Evolutionary conservation across 306 rosid genomes (phyloP).

Genomic region (Corylus heterophylla): DNA sequence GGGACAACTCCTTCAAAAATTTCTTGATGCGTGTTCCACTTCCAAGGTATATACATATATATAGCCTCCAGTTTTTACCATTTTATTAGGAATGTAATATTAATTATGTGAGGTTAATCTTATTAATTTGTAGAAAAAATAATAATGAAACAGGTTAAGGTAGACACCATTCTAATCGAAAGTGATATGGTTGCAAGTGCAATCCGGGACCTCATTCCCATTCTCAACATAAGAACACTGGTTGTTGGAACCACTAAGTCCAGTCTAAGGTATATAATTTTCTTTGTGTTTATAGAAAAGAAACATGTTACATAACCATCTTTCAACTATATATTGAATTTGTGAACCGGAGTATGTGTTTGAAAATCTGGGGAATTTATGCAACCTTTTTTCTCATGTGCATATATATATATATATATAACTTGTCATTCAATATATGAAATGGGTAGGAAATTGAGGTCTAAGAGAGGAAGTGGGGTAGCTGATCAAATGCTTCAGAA

Average conservation of each 20-base stretch:
- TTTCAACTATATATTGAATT: no score
- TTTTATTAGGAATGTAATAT: background rate
- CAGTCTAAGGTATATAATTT: constrained; percentile 55
- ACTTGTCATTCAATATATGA: background rate
- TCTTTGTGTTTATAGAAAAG: no score
- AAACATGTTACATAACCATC: no score
- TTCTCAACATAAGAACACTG: constrained; percentile 61
- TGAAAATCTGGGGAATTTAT: background rate
- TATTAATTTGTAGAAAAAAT: background rate
- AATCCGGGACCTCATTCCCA: constrained; percentile 56
- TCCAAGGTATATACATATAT: constrained; percentile 48
- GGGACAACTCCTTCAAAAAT: constrained; percentile 63
- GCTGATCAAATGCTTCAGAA: constrained; percentile 60
- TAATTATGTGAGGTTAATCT: background rate
- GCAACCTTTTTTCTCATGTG: background rate
- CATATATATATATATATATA: no score
- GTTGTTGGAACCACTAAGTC: constrained; percentile 71
- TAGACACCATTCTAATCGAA: constrained; percentile 71
- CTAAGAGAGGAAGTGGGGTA: constrained; percentile 60
- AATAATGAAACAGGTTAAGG: constrained; percentile 51
- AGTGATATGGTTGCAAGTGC: constrained; percentile 71
- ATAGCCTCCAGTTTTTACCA: background rate
- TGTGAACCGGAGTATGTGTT: no score
- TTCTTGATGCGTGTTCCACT: constrained; percentile 55
- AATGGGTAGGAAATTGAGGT: constrained; percentile 55